Percentiles rank a stretch among this genome's conserved stretches.
Evolutionary conservation across 1,139 yeast species (phyloP).

Genomic region (Suhomyces bokatorum): DNA sequence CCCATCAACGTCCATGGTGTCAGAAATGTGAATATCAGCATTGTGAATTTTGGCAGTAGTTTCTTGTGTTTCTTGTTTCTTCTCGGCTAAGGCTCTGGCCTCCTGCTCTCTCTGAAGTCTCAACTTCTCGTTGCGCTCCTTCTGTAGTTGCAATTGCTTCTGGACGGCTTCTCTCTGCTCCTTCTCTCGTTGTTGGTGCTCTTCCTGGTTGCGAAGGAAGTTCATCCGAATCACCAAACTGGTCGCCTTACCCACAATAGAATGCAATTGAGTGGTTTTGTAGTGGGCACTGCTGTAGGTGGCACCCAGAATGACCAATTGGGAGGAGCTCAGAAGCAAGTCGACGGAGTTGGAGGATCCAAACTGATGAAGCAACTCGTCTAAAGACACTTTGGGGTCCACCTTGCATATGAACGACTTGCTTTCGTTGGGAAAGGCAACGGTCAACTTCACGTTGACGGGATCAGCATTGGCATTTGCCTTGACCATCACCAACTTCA

Average conservation of each 20-base stretch:
- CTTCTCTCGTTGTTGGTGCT: constrained; percentile 10
- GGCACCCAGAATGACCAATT: constrained; percentile 15
- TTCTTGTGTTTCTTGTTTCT: too few relatives aligned
- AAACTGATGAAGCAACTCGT: constrained; percentile 12
- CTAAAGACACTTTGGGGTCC: constrained; percentile 7
- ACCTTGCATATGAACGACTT: constrained; percentile 13
- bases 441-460: constrained; percentile 16
- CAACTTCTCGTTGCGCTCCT: constrained; percentile 11
- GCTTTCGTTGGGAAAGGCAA: constrained; percentile 6
- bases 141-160: constrained; percentile 23
- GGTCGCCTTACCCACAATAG: constrained; percentile 17
- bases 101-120: constrained; percentile 10
- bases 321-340: constrained; percentile 9
- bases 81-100: background rate
- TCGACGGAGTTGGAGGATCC: constrained; percentile 10
- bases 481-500: constrained; percentile 24
- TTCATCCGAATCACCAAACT: constrained; percentile 26
- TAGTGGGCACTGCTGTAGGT: constrained; percentile 11
- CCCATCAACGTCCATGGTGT: too few relatives aligned
- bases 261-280: constrained; percentile 9
- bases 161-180: constrained; percentile 25
- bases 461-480: constrained; percentile 1
- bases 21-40: too few relatives aligned
- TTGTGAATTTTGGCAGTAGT: too few relatives aligned
- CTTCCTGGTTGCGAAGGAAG: constrained; percentile 15